Conservation (phyloP, 257 asterid genomes). For the Fraxinus americana region DNA sequence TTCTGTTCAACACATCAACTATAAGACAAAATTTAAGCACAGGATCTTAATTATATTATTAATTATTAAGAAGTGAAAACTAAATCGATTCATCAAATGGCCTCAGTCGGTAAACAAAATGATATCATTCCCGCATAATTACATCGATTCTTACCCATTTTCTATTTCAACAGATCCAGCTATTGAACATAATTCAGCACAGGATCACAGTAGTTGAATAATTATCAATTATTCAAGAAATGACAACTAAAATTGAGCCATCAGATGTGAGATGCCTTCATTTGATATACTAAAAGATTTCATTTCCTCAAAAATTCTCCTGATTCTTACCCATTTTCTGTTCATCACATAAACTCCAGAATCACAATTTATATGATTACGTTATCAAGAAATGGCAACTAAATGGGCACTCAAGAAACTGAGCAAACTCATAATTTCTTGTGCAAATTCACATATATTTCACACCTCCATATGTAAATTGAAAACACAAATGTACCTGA, state of each 20-base stretch:
- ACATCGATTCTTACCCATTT: slow-evolving; percentile 49
- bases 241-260: neutral
- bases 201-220: neutral
- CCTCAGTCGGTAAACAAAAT: slow-evolving; percentile 31
- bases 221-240: neutral
- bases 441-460: slow-evolving; percentile 5
- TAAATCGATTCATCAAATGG: neutral
- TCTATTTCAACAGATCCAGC: slow-evolving; percentile 27
- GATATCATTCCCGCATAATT: slow-evolving; percentile 29
- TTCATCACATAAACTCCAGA: neutral
- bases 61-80: neutral
- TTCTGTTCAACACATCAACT: slow-evolving; percentile 29
- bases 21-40: slow-evolving; percentile 23
- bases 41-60: neutral
- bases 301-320: neutral
- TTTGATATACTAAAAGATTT: neutral
- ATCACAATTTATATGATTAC: neutral
- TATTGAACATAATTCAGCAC: slow-evolving; percentile 23
- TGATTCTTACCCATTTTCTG: neutral
- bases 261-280: neutral
- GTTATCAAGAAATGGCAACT: neutral
- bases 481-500: slow-evolving; percentile 24
- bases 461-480: neutral
- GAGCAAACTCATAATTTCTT: neutral
- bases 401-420: neutral